Base-by-base conservation (phyloP, 2,329 filamentous ascomycete genomes). In the Chaetomium olivaceum region DNA sequence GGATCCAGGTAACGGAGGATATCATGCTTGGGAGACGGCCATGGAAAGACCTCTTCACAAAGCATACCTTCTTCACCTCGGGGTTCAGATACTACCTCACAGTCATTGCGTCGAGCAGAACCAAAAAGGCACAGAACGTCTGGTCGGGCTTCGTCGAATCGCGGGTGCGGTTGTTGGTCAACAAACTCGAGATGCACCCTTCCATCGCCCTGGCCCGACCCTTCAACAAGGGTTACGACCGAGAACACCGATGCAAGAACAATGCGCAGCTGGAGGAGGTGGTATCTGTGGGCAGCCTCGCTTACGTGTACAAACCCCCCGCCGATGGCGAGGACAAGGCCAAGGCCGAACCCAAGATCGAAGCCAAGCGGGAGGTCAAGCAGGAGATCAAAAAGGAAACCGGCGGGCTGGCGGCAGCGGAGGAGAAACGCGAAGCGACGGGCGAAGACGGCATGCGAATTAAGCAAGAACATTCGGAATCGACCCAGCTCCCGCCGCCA, bases 61-160 rank as follows among this genome's bases (percentile, higher is more conserved):
- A 93, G 73, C 94, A 98, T 77, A 91, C 89, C 0, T 99, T 99
- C 78, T 99, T 99, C 79, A 96, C 93, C 0, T 78, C 87, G 48
- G 93, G 91, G 69, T 97, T 96, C 82, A 97, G 96, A 77, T 97
- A 98, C 77, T 99, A 98, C 76, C 87, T 99, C 62, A 92, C 90
- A 61, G 89, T 99, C 64, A 90, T 93, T 58, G 88, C 92, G 19
- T 89, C 92, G 1, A 93, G 92, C 76, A 91, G 86, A 67, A 91
- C 88, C 36, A 93, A 93, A 75, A 92, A 97, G 71, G 88, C 90
- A 1, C 91, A 96, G 74, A 89, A 92, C 62, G 85, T 89, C 2
- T 98, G 94, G 92, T 92, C 91, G 21, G 95, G 95, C 48, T 88
- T 94, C 61, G 92, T 99, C 4, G 92, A 98, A 77, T 97, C 95